Evolutionary conservation across 2,329 filamentous ascomycete species (phyloP).

Genomic region (Sclerotinia nivalis): DNA sequence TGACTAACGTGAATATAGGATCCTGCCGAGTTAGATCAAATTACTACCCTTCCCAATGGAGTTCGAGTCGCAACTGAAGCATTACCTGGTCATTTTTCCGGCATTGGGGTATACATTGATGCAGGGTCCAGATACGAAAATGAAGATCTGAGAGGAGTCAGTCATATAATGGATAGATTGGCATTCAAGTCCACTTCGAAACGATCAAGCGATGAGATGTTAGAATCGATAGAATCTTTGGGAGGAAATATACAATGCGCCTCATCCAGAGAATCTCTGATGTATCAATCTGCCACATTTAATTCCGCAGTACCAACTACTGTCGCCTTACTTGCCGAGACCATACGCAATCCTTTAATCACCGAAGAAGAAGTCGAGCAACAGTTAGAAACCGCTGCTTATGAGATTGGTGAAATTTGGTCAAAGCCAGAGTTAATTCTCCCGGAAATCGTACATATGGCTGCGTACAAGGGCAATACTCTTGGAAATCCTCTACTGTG

Average conservation of each 20-base stretch:
- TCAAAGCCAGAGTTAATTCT: slow-evolving; percentile 94
- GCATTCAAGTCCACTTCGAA: slow-evolving; percentile 87
- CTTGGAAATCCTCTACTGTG: slow-evolving; percentile 91
- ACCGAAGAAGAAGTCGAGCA: slow-evolving; percentile 83
- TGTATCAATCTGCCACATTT: slow-evolving; percentile 99
- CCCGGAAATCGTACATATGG: slow-evolving; percentile 92
- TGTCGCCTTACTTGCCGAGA: slow-evolving; percentile 84
- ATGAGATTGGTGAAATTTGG: slow-evolving; percentile 98
- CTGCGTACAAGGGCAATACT: slow-evolving; percentile 94
- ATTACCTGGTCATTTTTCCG: slow-evolving; percentile 89
- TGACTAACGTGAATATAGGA: slow-evolving; percentile 55
- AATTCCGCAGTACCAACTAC: slow-evolving; percentile 86
- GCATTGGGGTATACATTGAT: slow-evolving; percentile 93
- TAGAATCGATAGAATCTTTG: slow-evolving; percentile 82
- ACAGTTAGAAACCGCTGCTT: slow-evolving; percentile 88
- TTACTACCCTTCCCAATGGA: slow-evolving; percentile 89
- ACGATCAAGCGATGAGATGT: slow-evolving; percentile 77
- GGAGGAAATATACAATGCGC: slow-evolving; percentile 97
- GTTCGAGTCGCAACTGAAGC: slow-evolving; percentile 93
- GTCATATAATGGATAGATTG: slow-evolving; percentile 92
- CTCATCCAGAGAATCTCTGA: slow-evolving; percentile 90
- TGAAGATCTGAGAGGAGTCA: slow-evolving; percentile 79
- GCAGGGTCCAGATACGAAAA: slow-evolving; percentile 94
- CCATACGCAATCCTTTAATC: slow-evolving; percentile 81
- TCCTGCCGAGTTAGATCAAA: slow-evolving; percentile 79